Conservation (phyloP, 1,284 basidiomycete genomes). For the Sanghuangporus baumii region DNA sequence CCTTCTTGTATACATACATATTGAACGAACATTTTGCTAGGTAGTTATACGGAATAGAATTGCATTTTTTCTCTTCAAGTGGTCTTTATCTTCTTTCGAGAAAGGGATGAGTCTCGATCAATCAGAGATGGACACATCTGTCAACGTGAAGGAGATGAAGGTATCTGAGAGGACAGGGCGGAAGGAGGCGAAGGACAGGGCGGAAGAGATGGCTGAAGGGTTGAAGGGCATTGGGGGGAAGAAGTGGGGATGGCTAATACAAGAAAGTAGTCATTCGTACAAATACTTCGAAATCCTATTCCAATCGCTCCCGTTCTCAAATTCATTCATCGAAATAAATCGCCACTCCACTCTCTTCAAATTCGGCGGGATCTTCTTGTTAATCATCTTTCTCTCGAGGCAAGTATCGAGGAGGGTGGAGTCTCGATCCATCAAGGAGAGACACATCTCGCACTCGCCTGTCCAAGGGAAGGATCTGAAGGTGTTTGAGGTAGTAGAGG, state of each 20-base stretch:
- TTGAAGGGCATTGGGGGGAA: too few species aligned
- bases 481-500: slow-evolving; percentile 2
- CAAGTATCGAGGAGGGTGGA: neutral
- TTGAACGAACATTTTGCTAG: neutral
- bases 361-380: neutral
- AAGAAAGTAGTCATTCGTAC: neutral
- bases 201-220: too few species aligned
- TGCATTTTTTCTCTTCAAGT: neutral
- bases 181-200: too few species aligned
- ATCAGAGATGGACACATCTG: too few species aligned
- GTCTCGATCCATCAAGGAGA: neutral
- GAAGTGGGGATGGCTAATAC: too few species aligned
- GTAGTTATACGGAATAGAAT: slow-evolving; percentile 2
- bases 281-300: neutral
- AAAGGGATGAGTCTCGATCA: neutral
- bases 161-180: too few species aligned
- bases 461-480: slow-evolving; percentile 18
- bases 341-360: slow-evolving; percentile 2
- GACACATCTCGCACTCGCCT: slow-evolving; percentile 23
- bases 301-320: slow-evolving; percentile 3
- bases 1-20: neutral
- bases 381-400: neutral
- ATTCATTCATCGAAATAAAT: neutral
- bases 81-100: neutral
- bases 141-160: neutral